Conservation (phyloP, 1,139 yeast genomes). For the Debaryomyces sp. region DNA sequence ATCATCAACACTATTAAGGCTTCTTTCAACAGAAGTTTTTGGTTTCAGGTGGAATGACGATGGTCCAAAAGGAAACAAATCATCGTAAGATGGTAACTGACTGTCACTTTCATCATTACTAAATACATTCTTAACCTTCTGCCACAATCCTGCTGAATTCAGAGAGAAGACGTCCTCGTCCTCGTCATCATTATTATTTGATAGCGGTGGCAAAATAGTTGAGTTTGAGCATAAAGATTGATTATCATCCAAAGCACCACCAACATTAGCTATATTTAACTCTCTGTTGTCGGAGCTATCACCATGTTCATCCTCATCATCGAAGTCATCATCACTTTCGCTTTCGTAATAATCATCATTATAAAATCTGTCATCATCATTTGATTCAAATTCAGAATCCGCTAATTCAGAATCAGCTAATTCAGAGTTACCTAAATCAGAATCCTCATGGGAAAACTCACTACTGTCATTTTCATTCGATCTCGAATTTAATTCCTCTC, state of each 20-base stretch:
- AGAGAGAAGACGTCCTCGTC: constrained; percentile 11
- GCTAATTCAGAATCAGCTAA: constrained; percentile 42
- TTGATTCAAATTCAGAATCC: constrained; percentile 44
- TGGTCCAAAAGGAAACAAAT: constrained; percentile 71
- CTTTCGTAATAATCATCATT: constrained; percentile 22
- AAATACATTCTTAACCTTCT: constrained; percentile 62
- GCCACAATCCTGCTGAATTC: constrained; percentile 51
- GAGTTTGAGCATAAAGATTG: constrained; percentile 15
- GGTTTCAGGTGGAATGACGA: constrained; percentile 33
- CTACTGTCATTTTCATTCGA: not conserved
- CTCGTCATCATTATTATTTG: constrained; percentile 10
- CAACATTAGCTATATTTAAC: constrained; percentile 8
- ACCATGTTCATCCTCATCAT: constrained; percentile 18
- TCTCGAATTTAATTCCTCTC: constrained; percentile 14
- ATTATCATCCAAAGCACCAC: constrained; percentile 11
- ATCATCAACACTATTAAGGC: constrained; percentile 22
- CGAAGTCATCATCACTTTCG: constrained; percentile 24
- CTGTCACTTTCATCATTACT: constrained; percentile 42
- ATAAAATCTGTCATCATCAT: constrained; percentile 24
- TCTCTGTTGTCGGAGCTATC: constrained; percentile 8
- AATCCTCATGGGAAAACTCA: constrained; percentile 2
- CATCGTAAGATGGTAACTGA: constrained; percentile 77
- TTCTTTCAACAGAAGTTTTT: constrained; percentile 38
- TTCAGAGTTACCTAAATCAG: constrained; percentile 28
- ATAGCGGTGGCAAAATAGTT: constrained; percentile 12